Base-by-base conservation (phyloP, 352 stramenopile species). In the Phytophthora syringae region DNA sequence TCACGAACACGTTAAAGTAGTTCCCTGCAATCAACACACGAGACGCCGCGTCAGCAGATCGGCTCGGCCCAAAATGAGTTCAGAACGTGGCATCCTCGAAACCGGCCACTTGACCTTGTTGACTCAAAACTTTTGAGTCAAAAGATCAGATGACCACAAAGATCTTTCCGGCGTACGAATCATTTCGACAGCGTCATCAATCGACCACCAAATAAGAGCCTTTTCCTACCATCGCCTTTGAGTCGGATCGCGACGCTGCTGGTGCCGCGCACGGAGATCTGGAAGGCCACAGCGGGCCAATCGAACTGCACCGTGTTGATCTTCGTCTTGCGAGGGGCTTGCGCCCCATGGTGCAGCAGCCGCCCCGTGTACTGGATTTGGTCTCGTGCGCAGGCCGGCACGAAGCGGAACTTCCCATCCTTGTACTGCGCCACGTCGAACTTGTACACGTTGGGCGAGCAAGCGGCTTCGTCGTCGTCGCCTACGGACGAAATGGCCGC, bases 1-100 rank as follows among this genome's bases (percentile, higher is more conserved):
- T 88, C 40, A 95, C 84, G 53, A 95, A 95, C 32, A 94, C 78
- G 45, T 95, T 95, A 49, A 95, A 95, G 62, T 94, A 95, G 65
- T 95, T 95, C 42, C 88, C 88, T 93, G 68, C 18, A 47, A 16
- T 7, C 20, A 24, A 15, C 15, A 57, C 28, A 30, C 47, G 40
- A 40, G 16, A 53, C 49, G 16, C 27, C 67, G 13, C 25, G 18
- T 62, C n/a, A 61, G 42, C 22, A 32, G 51, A 54, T 57, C n/a
- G 7, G 28, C 40, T 63, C 32, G 60, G 54, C 57, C 40, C 49
- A 61, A 66, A 77, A 79, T 76, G 72, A 71, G 68, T 79, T 79
- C 70, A 79, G 70, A 70, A 51, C 63, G 70, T 82, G 60, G 66
- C 61, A 76, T 71, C 27, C 47, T 28, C 9, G 27, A 9, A 39